Conservation (phyloP, 257 asterid species). For the Salvia splendens region DNA sequence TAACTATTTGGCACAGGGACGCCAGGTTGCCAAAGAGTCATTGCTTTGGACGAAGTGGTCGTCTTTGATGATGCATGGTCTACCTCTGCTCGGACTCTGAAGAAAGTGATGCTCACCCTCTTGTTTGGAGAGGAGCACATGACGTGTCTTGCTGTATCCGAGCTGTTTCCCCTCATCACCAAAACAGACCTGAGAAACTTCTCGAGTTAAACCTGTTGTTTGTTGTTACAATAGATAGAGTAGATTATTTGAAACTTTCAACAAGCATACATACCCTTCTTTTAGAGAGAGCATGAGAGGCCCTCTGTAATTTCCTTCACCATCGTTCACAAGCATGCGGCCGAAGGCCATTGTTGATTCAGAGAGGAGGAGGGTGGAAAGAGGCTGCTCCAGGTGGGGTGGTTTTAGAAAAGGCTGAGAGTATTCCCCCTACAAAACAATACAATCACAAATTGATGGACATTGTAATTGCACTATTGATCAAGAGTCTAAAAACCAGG, state of each 20-base stretch:
- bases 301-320: slow-evolving; percentile 84
- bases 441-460: not conserved
- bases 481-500: not conserved
- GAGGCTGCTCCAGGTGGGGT: slow-evolving; percentile 94
- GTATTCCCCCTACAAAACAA: slow-evolving; percentile 64
- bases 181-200: slow-evolving; percentile 65
- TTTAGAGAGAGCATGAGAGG: slow-evolving; percentile 80
- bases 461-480: not conserved
- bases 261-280: slow-evolving; percentile 64
- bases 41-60: slow-evolving; percentile 44
- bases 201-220: not conserved
- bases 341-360: slow-evolving; percentile 95
- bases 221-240: not conserved
- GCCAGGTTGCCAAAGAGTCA: slow-evolving; percentile 83
- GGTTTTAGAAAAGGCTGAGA: slow-evolving; percentile 97
- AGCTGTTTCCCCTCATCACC: slow-evolving; percentile 93
- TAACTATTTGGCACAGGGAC: slow-evolving; percentile 48
- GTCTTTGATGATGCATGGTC: slow-evolving; percentile 38
- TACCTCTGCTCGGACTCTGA: slow-evolving; percentile 61
- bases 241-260: not conserved
- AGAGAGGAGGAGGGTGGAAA: slow-evolving; percentile 79
- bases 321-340: slow-evolving; percentile 66
- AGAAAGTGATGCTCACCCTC: slow-evolving; percentile 80
- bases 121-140: slow-evolving; percentile 87
- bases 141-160: slow-evolving; percentile 88